phyloP scores from a whole-genome alignment of 2,329 filamentous ascomycete genomes.

The Blastomyces silverae region DNA sequence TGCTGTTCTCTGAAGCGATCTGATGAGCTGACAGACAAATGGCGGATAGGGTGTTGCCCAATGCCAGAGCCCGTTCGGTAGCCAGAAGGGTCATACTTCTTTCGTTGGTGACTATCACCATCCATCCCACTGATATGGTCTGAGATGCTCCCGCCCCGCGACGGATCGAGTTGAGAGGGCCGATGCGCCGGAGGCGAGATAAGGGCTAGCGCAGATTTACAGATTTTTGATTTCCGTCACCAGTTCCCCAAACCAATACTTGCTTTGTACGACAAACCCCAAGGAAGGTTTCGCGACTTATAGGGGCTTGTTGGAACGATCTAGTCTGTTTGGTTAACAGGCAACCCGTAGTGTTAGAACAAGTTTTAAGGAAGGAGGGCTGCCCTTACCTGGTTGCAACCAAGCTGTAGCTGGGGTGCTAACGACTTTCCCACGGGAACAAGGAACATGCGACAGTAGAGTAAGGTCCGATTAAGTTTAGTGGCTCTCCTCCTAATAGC shows the following conservation, averaged over 20 bases:
- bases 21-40: slow-evolving; percentile 46
- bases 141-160: slow-evolving; percentile 49
- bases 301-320: background rate
- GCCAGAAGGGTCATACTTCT: slow-evolving; percentile 65
- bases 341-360: background rate
- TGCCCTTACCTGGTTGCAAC: background rate
- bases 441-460: background rate
- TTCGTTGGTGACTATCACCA: slow-evolving; percentile 63
- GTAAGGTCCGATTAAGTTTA: slow-evolving; percentile 10
- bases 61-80: slow-evolving; percentile 46
- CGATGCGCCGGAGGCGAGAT: slow-evolving; percentile 60
- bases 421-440: background rate
- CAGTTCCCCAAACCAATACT: background rate
- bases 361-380: background rate
- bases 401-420: background rate
- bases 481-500: background rate
- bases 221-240: slow-evolving; percentile 47
- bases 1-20: slow-evolving; percentile 34
- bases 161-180: slow-evolving; percentile 50
- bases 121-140: slow-evolving; percentile 64
- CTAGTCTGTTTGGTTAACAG: background rate
- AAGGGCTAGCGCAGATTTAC: slow-evolving; percentile 58
- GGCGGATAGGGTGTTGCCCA: slow-evolving; percentile 48
- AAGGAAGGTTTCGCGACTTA: background rate
- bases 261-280: slow-evolving; percentile 2